A percentile compares a stretch with the other conserved stretches of the same genome.
These are phyloP conservation scores for Solanum pennellii DNA, from an alignment of 257 asterid species.

Conservation along the genomic window DNA sequence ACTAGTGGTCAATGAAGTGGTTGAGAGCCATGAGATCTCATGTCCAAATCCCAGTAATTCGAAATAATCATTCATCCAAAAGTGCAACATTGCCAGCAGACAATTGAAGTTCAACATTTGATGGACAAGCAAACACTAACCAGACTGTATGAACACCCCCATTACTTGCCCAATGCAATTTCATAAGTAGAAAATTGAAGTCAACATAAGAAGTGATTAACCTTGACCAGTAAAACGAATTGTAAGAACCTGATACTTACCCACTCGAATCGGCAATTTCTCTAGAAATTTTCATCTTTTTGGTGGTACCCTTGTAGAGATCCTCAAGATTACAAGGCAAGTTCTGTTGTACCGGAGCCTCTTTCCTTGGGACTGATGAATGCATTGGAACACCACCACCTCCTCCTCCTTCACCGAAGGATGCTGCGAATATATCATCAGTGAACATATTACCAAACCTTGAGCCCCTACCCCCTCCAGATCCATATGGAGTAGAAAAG, in stretches of 20 bases:
- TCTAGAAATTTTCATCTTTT: slow-evolving; percentile 35
- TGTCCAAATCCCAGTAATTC: neutral
- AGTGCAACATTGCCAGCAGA: neutral
- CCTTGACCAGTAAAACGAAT: neutral
- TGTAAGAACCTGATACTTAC: slow-evolving; percentile 14
- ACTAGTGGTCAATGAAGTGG: neutral
- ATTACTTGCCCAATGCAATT: neutral
- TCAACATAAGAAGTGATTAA: neutral
- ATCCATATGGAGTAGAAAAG: slow-evolving; percentile 18
- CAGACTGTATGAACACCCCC: neutral
- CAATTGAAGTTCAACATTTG: neutral
- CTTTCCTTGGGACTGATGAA: slow-evolving; percentile 17
- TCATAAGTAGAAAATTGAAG: neutral
- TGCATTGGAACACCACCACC: slow-evolving; percentile 21
- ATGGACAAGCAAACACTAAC: neutral
- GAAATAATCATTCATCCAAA: neutral
- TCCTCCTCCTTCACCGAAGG: slow-evolving; percentile 13
- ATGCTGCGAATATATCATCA: slow-evolving; percentile 9
- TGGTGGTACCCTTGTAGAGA: slow-evolving; percentile 27
- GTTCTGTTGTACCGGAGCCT: slow-evolving; percentile 15
- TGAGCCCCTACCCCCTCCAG: slow-evolving; percentile 13
- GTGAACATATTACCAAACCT: slow-evolving; percentile 18
- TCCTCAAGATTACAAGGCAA: slow-evolving; percentile 37
- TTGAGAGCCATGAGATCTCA: neutral
- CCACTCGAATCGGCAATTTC: slow-evolving; percentile 25